phyloP scores from a whole-genome alignment of 495 filamentous ascomycete genomes.

The Penicillium atrosanguineum region DNA sequence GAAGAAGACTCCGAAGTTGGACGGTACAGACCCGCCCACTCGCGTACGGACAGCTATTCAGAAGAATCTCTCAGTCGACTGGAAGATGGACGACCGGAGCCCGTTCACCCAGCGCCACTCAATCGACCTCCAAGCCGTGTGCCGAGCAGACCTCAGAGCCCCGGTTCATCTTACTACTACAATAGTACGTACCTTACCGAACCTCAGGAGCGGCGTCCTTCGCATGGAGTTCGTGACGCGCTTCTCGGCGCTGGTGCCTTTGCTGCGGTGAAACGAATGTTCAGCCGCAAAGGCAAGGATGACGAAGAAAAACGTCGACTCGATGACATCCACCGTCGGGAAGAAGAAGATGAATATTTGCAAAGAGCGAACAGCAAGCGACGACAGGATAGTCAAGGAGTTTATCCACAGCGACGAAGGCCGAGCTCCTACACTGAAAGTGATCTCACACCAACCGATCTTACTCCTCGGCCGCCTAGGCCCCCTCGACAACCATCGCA shows the following conservation, averaged over 20 bases:
- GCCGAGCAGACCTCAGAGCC: constrained; percentile 42
- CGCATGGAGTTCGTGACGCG: constrained; percentile 58
- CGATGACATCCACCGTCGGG: constrained; percentile 54
- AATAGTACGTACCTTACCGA: constrained; percentile 43
- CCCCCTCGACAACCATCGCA: constrained; percentile 29
- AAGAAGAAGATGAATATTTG: constrained; percentile 60
- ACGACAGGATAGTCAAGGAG: constrained; percentile 52
- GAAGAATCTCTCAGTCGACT: constrained; percentile 42
- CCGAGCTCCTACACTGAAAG: constrained; percentile 44
- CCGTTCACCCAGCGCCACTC: constrained; percentile 39
- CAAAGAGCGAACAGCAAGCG: constrained; percentile 53
- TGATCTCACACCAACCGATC: constrained; percentile 46
- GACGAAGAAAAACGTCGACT: constrained; percentile 63
- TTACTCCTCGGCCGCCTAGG: constrained; percentile 32
- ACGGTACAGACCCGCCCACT: constrained; percentile 44
- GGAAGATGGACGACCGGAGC: constrained; percentile 42
- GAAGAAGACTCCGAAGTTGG: constrained; percentile 57
- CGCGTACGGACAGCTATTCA: constrained; percentile 40
- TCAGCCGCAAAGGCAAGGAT: constrained; percentile 52
- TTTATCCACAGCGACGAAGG: constrained; percentile 51
- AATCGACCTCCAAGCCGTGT: constrained; percentile 41
- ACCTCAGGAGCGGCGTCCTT: constrained; percentile 33
- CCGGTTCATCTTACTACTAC: constrained; percentile 45
- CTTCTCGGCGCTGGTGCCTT: constrained; percentile 65
- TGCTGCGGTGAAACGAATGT: constrained; percentile 63